phyloP scores from a whole-genome alignment of 2,329 filamentous ascomycete genomes.

The Fusarium nelsonii region DNA sequence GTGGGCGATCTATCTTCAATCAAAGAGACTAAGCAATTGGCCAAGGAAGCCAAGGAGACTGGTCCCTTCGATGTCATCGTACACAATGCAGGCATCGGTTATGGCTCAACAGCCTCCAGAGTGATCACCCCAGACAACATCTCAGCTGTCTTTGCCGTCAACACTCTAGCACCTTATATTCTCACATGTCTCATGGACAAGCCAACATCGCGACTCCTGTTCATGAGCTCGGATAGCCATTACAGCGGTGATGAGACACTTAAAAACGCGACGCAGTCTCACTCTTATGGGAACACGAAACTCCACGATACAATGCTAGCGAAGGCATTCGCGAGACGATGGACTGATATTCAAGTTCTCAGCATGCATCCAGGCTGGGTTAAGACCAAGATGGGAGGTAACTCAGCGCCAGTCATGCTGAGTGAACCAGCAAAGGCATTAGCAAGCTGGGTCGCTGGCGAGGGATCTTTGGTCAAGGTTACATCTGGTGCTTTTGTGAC shows the following conservation, averaged over 20 bases:
- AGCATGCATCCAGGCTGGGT: conserved; percentile 43
- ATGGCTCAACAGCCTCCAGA: conserved; percentile 22
- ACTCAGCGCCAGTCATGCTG: conserved; percentile 18
- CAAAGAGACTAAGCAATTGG: conserved; percentile 35
- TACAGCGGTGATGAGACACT: conserved; percentile 34
- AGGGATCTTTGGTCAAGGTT: conserved; percentile 19
- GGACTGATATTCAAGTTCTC: conserved; percentile 30
- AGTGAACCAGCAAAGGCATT: conserved; percentile 26
- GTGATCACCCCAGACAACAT: conserved; percentile 29
- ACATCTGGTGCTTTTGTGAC: conserved; percentile 32
- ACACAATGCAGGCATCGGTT: conserved; percentile 41
- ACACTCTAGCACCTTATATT: conserved; percentile 38
- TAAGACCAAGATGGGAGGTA: conserved; percentile 40
- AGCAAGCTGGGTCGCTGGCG: conserved; percentile 30
- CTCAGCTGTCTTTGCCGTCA: conserved; percentile 39
- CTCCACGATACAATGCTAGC: conserved; percentile 41
- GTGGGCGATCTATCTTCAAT: conserved; percentile 33
- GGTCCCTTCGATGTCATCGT: conserved; percentile 38
- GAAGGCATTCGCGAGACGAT: conserved; percentile 35
- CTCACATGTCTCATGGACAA: conserved; percentile 37
- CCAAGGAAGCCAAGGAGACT: conserved; percentile 27
- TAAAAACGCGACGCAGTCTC: conserved; percentile 26
- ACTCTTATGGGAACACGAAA: conserved; percentile 39
- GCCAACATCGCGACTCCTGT: conserved; percentile 17
- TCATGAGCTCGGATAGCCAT: conserved; percentile 41